phyloP scores from a whole-genome alignment of 2,329 filamentous ascomycete genomes.

The Thermochaetoides dissita region DNA sequence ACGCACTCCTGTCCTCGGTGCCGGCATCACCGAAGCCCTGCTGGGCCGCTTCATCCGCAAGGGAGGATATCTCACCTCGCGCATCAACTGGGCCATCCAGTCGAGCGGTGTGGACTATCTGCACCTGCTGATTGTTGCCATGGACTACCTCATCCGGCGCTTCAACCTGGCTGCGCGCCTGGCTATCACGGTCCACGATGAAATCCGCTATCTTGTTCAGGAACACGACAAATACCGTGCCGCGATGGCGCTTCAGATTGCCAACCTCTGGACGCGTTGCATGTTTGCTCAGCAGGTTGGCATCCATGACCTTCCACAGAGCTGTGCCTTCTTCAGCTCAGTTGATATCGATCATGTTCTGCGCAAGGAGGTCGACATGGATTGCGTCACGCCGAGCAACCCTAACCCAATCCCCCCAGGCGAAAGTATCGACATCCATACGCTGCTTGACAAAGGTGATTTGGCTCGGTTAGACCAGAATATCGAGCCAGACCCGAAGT shows the following conservation, averaged over 20 bases:
- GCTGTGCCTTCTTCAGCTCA: slow-evolving; percentile 89
- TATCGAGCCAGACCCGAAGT: slow-evolving; percentile 38
- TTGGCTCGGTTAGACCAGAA: slow-evolving; percentile 54
- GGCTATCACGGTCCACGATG: slow-evolving; percentile 90
- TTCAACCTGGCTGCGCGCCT: slow-evolving; percentile 78
- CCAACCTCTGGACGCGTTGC: slow-evolving; percentile 90
- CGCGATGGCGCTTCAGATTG: slow-evolving; percentile 83
- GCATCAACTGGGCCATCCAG: slow-evolving; percentile 99
- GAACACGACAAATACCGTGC: slow-evolving; percentile 75
- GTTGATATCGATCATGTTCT: slow-evolving; percentile 90
- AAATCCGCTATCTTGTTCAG: slow-evolving; percentile 85
- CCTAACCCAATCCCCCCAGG: slow-evolving; percentile 64
- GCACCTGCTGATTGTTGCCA: slow-evolving; percentile 79
- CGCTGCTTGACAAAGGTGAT: slow-evolving; percentile 60
- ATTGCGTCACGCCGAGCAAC: slow-evolving; percentile 86
- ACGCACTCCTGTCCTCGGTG: slow-evolving; percentile 80
- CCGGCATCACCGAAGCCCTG: slow-evolving; percentile 89
- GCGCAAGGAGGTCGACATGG: slow-evolving; percentile 97
- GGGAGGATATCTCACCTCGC: slow-evolving; percentile 83
- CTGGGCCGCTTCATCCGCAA: slow-evolving; percentile 79
- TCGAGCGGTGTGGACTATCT: slow-evolving; percentile 95
- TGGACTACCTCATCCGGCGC: slow-evolving; percentile 82
- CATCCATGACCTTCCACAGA: slow-evolving; percentile 85
- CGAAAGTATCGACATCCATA: slow-evolving; percentile 69
- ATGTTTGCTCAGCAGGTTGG: slow-evolving; percentile 97